Base-by-base conservation (phyloP, 2,329 filamentous ascomycete species). In the Ophiobolus disseminans region DNA sequence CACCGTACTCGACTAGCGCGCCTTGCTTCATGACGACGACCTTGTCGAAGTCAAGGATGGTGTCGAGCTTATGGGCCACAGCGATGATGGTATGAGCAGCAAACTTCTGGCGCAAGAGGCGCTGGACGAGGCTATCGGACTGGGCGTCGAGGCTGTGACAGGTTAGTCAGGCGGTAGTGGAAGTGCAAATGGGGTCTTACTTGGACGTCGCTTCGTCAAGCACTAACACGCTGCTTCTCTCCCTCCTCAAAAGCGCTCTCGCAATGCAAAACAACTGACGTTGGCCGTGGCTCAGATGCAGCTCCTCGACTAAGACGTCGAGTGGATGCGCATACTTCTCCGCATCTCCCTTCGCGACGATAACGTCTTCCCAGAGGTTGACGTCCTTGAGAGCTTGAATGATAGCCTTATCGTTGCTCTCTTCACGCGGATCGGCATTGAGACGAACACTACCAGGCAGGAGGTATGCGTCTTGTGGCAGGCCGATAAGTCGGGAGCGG, bases 211-310 rank as follows among this genome's bases (percentile, higher is more conserved):
- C 67, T 41, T 72, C 69, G 31, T 72, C 69, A 10, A 72, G 49
- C 9, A 72, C 58, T 6, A 72, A 40, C 2, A 72, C 42, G 4
- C 53, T 62, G 0, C 64, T 55, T 22, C 56, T 62, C 28, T 65
- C 59, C n/a, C 40, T 51, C 17, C 62, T 52, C 6, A 88, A 66
- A 14, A 87, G 75, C 0, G 83, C 85, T 0, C 85, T 71, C 0
- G 82, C 85, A 1, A 89, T 76, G 53, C 80, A 84, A 57, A 89
- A 86, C 0, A 88, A 75, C 59, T 88, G 86, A 35, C 79, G 79
- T 65, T 88, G 85, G 0, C 86, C 86, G 17, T 68, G 60, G 11
- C 59, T 64, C 36, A 71, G 65, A 36, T 70, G 64, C 9, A 68
- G 48, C 40, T 69, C 65, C 5, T 69, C 63, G 11, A 71, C 64